phyloP scores from a whole-genome alignment of 768 basidiomycete genomes.

The Rhodotorula sphaerocarpa region DNA sequence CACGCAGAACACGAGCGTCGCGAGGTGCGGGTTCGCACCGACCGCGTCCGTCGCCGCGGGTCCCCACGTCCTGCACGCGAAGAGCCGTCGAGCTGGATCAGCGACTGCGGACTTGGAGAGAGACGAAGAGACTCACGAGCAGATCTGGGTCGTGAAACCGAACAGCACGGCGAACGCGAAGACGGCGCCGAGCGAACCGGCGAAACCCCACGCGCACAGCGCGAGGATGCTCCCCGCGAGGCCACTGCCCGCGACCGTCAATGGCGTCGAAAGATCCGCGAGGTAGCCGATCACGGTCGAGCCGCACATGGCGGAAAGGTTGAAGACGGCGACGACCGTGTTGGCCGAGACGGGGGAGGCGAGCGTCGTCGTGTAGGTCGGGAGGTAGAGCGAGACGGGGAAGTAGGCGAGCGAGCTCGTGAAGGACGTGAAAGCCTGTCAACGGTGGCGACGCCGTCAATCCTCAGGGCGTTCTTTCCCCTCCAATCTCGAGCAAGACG shows the following conservation, averaged over 20 bases:
- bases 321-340: conserved; percentile 18
- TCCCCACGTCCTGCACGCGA: conserved; percentile 1
- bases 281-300: conserved; percentile 9
- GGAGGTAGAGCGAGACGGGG: conserved; percentile 28
- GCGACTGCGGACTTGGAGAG: too few species aligned
- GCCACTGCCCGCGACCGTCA: conserved; percentile 2
- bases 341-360: conserved; percentile 1
- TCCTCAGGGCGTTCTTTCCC: too few species aligned
- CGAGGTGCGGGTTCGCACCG: conserved; percentile 20
- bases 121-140: too few species aligned
- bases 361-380: conserved; percentile 22
- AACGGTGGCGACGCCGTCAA: neutral
- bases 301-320: conserved; percentile 10
- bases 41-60: conserved; percentile 5
- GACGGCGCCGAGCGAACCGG: neutral
- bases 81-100: neutral
- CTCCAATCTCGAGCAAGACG: neutral
- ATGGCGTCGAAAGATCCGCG: neutral
- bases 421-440: conserved; percentile 14
- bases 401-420: conserved; percentile 20
- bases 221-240: conserved; percentile 2
- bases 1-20: conserved; percentile 14
- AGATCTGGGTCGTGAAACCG: conserved; percentile 5
- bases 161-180: conserved; percentile 24
- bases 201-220: conserved; percentile 6